A percentile compares a stretch with the other conserved stretches of the same genome.
Conservation (phyloP, 2,329 filamentous ascomycete genomes). For the Corynespora cassiicola region DNA sequence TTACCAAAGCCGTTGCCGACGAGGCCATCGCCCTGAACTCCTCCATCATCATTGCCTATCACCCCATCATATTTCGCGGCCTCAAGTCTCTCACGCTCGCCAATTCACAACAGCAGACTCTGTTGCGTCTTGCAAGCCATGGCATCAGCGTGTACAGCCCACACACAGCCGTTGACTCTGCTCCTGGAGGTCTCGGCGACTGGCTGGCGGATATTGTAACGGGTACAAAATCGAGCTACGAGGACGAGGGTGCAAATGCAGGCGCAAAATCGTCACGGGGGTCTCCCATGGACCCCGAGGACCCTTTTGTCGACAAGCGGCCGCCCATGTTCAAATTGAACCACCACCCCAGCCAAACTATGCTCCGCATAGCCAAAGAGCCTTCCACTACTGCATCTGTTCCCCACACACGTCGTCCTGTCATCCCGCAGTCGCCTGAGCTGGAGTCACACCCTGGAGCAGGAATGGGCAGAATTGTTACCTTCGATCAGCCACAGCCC, state of each 20-base stretch:
- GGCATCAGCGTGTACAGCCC: conserved; percentile 96
- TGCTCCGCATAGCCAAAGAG: conserved; percentile 40
- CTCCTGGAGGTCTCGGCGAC: conserved; percentile 83
- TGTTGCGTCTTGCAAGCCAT: conserved; percentile 80
- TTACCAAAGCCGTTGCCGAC: conserved; percentile 86
- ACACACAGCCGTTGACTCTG: conserved; percentile 92
- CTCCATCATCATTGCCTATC: conserved; percentile 87
- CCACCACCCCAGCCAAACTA: conserved; percentile 56
- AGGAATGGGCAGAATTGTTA: conserved; percentile 68
- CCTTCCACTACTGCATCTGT: conserved; percentile 19
- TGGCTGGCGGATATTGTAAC: conserved; percentile 91
- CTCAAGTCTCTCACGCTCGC: conserved; percentile 85
- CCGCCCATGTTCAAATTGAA: conserved; percentile 53
- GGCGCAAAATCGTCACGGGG: conserved; percentile 11
- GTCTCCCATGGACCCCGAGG: conserved; percentile 29
- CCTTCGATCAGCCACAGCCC: conserved; percentile 59
- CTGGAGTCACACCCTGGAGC: conserved; percentile 54
- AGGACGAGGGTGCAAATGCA: conserved; percentile 7
- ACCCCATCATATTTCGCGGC: conserved; percentile 95
- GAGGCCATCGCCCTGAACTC: conserved; percentile 82
- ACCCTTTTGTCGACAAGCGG: conserved; percentile 45
- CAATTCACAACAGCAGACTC: conserved; percentile 85
- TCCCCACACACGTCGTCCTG: conserved; percentile 59
- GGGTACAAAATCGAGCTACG: conserved; percentile 51
- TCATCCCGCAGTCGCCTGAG: conserved; percentile 55